Evolutionary conservation across 495 filamentous ascomycete species (phyloP), one percentile per base, ranked within the genome.

Genomic region (Tetracladium marchalianum): DNA sequence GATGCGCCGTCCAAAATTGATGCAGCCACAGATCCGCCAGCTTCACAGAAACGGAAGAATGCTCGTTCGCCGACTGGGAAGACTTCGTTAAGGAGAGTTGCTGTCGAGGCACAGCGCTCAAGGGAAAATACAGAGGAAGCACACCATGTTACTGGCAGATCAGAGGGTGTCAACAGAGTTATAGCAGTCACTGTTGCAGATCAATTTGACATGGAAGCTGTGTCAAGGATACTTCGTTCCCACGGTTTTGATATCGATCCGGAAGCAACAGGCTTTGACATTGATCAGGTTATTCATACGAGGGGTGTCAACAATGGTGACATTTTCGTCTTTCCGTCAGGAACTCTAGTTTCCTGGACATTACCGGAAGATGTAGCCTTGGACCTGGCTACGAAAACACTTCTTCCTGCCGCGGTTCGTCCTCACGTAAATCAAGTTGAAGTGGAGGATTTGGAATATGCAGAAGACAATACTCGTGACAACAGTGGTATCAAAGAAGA

Each of bases 321-420:
- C 61, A 74, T 96, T 11, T 96, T 97, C 53, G 80, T 98, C n/a
- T 98, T 98, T 55, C 88, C 92, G 5, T 95, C 90, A 0, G 92
- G 92, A 2, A 93, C 88, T n/a, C 77, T 96, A 4, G 92, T 97
- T 8, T 77, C 85, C 24, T 98, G 92, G 92, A 80, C 80, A 6
- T 70, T 95, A 2, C 80, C 85, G 0, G 72, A 85, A 43, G 76
- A 78, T 27, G 75, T 85, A 15, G 80, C 83, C 11, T 76, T 73
- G 12, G 76, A 76, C 18, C 65, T 97, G n/a, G 82, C 90, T 2
- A 81, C 81, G 5, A 72, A 72, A 42, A 81, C 82, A 31, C 66
- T 93, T 6, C 69, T 83, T 0, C 78, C 80, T 0, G 88, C 90
- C 0, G 88, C 90, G 4, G 75, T 81, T 46, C 71, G 76, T n/a